Base-by-base conservation (phyloP, 768 basidiomycete species). In the Agaricus subrufescens region DNA sequence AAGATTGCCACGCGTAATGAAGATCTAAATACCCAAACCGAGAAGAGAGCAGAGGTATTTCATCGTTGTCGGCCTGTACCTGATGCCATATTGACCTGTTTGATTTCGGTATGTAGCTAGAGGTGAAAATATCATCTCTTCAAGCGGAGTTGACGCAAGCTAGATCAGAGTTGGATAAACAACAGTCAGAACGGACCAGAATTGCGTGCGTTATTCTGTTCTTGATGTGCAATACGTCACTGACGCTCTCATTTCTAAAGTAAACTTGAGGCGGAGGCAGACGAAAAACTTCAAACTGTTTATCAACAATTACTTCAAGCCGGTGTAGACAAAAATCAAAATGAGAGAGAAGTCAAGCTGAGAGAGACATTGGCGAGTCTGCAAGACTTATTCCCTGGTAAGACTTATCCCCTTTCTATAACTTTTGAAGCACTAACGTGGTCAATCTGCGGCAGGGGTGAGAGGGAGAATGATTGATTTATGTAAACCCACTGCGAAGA, bases 401-500 rank as follows among this genome's bases (percentile, higher is more conserved):
- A 7, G 69, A 46, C 44, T n/a, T 37, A 11, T 54, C 14, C 4
- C 15, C 46, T 9, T 14, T 34, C 11, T 26, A 2, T 12, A 3
- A 43, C 37, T 1, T 38, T 49, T 50, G 29, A 14, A 47, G 26
- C 48, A 38, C 1, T n/a, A 34, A 34, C 2, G 7, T 8, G 8
- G 34, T 7, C 11, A 34, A 8, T 34, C 19, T 37, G 52, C 6
- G n/a, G 25, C 51, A 91, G 93, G 94, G 62, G 95, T 98, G 3
- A 85, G 92, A 14, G 97, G 97, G 1, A 85, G 97, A 15, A 84
- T 98, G 3, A 80, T 94, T 27, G 97, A 98, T 67, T 77, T 98
- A 6, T 98, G 96, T 75, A 94, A 96, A 67, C 96, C 97, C 4
- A 91, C 90, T 1, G 86, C 88, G 52, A 81, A 89, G 53, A 96